phyloP scores from a whole-genome alignment of 176 grass and related monocot genomes.

The Carex cristatella region DNA sequence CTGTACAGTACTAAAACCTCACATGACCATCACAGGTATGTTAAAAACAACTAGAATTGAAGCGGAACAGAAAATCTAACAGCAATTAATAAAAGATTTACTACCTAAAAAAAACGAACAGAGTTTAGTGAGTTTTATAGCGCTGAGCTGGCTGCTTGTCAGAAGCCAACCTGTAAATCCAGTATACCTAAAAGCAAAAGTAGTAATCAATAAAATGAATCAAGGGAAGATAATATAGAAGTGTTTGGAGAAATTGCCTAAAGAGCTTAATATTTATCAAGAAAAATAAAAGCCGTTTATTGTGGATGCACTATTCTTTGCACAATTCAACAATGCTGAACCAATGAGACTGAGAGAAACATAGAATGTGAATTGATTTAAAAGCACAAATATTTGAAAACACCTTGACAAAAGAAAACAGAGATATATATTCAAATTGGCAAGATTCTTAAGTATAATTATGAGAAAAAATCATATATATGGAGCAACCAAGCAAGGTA shows the following conservation, averaged over 20 bases:
- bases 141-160: slow-evolving; percentile 25
- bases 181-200: slow-evolving; percentile 21
- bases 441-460: neutral
- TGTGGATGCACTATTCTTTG: neutral
- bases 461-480: neutral
- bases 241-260: neutral
- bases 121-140: slow-evolving; percentile 21
- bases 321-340: slow-evolving; percentile 5
- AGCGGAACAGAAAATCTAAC: neutral
- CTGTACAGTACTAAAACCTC: neutral
- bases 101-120: slow-evolving; percentile 10
- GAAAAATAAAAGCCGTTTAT: neutral
- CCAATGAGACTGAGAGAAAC: neutral
- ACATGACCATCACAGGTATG: neutral
- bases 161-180: slow-evolving; percentile 28
- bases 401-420: neutral
- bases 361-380: neutral
- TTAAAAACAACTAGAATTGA: neutral
- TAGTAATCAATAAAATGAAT: neutral
- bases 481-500: neutral
- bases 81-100: slow-evolving; percentile 13
- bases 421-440: neutral
- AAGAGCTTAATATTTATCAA: neutral
- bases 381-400: neutral
- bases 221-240: neutral